A percentile compares a stretch with the other conserved stretches of the same genome.
Conservation (phyloP, 225 moss, liverwort and hornwort genomes). For the Bryoerythrophyllum caledonicum region DNA sequence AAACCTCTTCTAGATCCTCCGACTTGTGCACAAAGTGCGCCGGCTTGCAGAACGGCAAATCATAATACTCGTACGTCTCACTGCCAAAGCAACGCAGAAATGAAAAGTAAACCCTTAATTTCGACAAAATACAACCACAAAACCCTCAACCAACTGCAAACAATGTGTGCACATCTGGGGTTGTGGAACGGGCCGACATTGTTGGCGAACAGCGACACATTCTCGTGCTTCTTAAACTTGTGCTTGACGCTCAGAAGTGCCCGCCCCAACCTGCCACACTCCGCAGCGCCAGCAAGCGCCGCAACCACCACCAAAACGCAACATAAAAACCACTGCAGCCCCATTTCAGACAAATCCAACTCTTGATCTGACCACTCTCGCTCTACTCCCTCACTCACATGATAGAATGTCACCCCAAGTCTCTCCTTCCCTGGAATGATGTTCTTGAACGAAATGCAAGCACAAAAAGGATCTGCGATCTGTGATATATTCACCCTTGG, state of each 20-base stretch:
- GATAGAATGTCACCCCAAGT: background rate
- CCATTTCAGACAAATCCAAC: background rate
- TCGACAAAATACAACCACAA: background rate
- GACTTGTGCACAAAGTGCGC: constrained; percentile 66
- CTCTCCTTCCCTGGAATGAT: too few species aligned
- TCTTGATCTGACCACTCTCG: constrained; percentile 20
- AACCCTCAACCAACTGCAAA: background rate
- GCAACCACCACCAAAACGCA: background rate
- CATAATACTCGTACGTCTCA: constrained; percentile 98
- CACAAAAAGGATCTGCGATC: background rate
- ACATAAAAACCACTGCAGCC: background rate
- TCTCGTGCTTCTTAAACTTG: constrained; percentile 65
- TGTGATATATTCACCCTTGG: too few species aligned
- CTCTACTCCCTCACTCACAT: background rate
- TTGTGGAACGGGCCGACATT: constrained; percentile 95
- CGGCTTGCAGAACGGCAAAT: constrained; percentile 89
- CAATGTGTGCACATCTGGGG: constrained; percentile 54
- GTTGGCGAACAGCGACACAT: constrained; percentile 90
- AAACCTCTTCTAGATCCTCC: constrained; percentile 90
- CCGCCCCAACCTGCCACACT: constrained; percentile 45
- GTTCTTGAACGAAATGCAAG: background rate
- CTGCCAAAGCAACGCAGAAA: constrained; percentile 34
- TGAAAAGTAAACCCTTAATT: too few species aligned
- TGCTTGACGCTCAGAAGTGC: constrained; percentile 60
- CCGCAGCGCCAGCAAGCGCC: background rate